These are phyloP conservation scores for Davidsoniella australis DNA, from an alignment of 2,329 filamentous ascomycete species.

Conservation along the genomic window DNA sequence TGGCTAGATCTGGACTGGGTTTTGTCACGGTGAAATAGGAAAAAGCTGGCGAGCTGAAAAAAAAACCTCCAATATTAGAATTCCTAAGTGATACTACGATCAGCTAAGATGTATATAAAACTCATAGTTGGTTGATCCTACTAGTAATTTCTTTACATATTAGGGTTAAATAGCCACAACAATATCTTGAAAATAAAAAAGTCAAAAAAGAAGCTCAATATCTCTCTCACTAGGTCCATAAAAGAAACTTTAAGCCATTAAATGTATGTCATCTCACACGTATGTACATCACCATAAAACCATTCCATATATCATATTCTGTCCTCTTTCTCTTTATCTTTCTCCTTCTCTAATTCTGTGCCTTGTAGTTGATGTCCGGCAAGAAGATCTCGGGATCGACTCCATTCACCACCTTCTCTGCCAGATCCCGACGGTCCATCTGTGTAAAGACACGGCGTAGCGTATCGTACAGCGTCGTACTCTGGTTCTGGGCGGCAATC, in stretches of 20 bases:
- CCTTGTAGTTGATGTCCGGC: slow-evolving; percentile 38
- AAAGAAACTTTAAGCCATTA: background rate
- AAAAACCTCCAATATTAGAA: too few relatives aligned
- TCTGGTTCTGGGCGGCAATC: slow-evolving; percentile 88
- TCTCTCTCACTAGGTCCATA: too few relatives aligned
- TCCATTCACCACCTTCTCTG: slow-evolving; percentile 70
- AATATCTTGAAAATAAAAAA: too few relatives aligned
- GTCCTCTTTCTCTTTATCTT: background rate
- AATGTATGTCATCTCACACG: background rate
- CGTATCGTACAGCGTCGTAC: slow-evolving; percentile 93
- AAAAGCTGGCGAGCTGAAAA: background rate
- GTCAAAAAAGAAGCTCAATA: too few relatives aligned
- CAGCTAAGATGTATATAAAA: too few relatives aligned
- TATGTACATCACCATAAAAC: background rate
- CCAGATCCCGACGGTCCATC: slow-evolving; percentile 79
- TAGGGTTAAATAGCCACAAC: too few relatives aligned
- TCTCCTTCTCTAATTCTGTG: slow-evolving; percentile 48
- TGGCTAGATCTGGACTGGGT: slow-evolving; percentile 43
- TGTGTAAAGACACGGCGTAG: slow-evolving; percentile 86
- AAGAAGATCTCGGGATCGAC: slow-evolving; percentile 85
- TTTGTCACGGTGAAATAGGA: slow-evolving; percentile 47
- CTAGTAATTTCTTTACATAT: too few relatives aligned
- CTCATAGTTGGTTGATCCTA: too few relatives aligned
- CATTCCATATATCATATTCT: background rate
- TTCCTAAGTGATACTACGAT: too few relatives aligned